A percentile compares a stretch with the other conserved stretches of the same genome.
These are phyloP conservation scores for Metschnikowia peoriensis DNA, from an alignment of 805 yeast species.

Conservation along the genomic window DNA sequence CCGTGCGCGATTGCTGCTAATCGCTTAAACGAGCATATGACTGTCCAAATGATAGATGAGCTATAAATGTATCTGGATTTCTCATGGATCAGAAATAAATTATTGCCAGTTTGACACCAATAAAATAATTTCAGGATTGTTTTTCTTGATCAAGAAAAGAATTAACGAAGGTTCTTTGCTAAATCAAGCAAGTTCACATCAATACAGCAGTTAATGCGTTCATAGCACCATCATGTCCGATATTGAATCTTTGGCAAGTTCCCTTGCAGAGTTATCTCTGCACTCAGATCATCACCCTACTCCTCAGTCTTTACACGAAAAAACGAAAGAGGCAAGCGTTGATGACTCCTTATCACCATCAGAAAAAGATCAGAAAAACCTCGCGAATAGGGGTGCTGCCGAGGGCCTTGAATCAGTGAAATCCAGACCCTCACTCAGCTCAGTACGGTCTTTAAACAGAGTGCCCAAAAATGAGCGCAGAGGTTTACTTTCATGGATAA, in stretches of 20 bases:
- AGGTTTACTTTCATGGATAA: slow-evolving; percentile 53
- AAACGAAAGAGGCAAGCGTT: not conserved
- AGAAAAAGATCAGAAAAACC: not conserved
- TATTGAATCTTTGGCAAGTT: slow-evolving; percentile 11
- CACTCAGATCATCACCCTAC: not conserved
- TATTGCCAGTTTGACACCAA: no score
- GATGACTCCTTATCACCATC: not conserved
- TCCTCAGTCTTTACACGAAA: slow-evolving; percentile 3
- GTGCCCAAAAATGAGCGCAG: slow-evolving; percentile 42
- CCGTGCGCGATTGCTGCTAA: no score
- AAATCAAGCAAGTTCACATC: no score
- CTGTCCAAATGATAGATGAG: no score
- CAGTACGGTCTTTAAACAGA: slow-evolving; percentile 1
- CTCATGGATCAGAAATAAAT: no score
- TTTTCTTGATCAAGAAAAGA: no score
- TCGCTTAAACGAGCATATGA: no score
- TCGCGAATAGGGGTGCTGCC: not conserved
- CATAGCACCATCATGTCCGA: slow-evolving; percentile 5
- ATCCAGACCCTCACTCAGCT: not conserved
- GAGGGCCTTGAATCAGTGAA: not conserved
- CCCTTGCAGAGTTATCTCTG: slow-evolving; percentile 11
- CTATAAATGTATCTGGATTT: no score
- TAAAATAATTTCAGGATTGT: no score
- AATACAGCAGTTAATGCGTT: not conserved
- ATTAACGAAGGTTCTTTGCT: no score